These are phyloP conservation scores for Rhodotorula sp. DNA, from an alignment of 1,284 basidiomycete genomes.

Conservation along the genomic window DNA sequence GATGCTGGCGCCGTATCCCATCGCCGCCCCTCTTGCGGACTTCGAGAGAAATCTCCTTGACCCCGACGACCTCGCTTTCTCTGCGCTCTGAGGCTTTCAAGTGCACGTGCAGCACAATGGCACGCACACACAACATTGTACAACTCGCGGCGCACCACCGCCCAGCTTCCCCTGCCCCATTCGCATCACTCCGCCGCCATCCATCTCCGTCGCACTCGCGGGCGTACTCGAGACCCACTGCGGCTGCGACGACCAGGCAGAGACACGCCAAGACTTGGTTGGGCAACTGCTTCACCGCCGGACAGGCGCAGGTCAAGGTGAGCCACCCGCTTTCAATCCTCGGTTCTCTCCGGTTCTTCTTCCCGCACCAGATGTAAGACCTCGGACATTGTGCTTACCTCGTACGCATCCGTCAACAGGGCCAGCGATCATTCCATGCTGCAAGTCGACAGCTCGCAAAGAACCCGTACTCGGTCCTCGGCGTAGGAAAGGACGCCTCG, in stretches of 20 bases:
- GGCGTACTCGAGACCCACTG: neutral
- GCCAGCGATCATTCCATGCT: conserved; percentile 27
- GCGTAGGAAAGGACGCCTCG: conserved; percentile 79
- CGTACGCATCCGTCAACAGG: no score
- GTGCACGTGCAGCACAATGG: neutral
- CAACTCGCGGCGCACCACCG: conserved; percentile 17
- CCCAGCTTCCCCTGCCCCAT: conserved; percentile 3
- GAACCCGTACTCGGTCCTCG: conserved; percentile 87
- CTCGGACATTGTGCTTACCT: no score
- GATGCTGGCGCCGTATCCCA: no score
- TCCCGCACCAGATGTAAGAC: no score
- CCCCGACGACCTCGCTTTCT: neutral
- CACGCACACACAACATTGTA: conserved; percentile 13
- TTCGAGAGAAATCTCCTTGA: no score
- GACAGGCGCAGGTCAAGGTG: neutral
- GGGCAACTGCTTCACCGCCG: neutral
- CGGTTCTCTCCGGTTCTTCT: conserved; percentile 5
- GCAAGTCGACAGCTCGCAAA: conserved; percentile 56
- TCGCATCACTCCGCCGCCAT: neutral
- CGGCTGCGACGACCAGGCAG: neutral
- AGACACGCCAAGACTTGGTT: neutral
- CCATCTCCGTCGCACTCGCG: neutral
- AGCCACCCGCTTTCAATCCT: no score
- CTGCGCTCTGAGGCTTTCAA: no score
- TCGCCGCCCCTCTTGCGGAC: no score